Base-by-base conservation (phyloP, 768 basidiomycete genomes). In the Tricholoma saponaceum region DNA sequence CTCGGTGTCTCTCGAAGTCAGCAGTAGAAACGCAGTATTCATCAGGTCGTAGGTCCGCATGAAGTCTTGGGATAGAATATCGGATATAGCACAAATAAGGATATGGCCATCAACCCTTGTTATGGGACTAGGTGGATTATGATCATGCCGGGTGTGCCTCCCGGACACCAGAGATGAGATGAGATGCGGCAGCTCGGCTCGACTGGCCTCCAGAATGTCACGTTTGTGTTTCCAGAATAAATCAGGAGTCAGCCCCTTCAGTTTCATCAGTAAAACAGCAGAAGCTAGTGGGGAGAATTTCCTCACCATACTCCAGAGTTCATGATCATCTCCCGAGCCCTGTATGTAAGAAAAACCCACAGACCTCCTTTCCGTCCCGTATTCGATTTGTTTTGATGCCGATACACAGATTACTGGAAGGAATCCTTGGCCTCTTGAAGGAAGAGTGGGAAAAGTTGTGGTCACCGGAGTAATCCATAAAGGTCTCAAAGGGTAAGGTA, bases 291-390 rank as follows among this genome's bases (percentile, higher is more conserved):
- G 52, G 32, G 25, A 51, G 30, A 39, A 18, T 28, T 12, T 28
- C 30, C 70, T 44, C 55, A 90, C 90, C 83, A 83, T 82, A 26
- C 86, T 81, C 94, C 93, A 95, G 5, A 89, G 76, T 70, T 97
- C 95, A 66, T 95, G 92, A 64, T 98, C 96, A 65, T 98, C 96
- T 0, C 95, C 96, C 0, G 90, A 92, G 1, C 96, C 96, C 69
- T 96, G 95, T 7, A 98, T 83, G 67, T 98, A 98, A 20, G 85
- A 77, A 67, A 87, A 97, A 0, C 90, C 91, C n/a, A 76, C 71
- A 8, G 75, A 61, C 0, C 87, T 81, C 20, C 89, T 76, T 58
- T 89, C 86, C 1, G 81, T 55, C 6, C 84, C 85, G 2, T 84
- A 82, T 5, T 74, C 66, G 5, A 87, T 77, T 60, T 84, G 85